Evolutionary conservation across 805 yeast species (phyloP), one percentile per base, ranked within the genome.

Genomic region (Candida sithepensis): DNA sequence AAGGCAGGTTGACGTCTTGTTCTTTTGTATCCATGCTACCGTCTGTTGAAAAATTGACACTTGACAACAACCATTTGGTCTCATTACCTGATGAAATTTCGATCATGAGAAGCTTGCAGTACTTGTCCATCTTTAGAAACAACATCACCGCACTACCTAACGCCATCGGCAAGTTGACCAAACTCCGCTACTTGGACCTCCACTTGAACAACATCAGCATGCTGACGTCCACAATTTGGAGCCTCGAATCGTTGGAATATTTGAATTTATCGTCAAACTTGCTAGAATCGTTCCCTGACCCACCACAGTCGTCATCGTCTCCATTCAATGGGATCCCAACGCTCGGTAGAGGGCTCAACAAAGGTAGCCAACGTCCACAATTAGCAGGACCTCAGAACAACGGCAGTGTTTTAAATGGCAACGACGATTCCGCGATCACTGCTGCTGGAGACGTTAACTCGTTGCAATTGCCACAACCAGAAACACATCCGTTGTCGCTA

Each of bases 41-140:
- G 0, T 77, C 79, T 49, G 69, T 90, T 44, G 95, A 87, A 55
- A 85, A 80, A 49, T 67, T 94, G 53, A 81, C 81, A 24, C 67
- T 94, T 52, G 94, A 89, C 65, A 81, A 84, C 56, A 94, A 94
- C 60, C 94, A 87, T 60, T 72, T 94, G 54, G 86, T 86, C 8
- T 74, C 80, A 14, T 66, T 94, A 19, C 97, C 98, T 0, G 71
- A 75, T 0, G 84, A 82, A 43, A 75, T 94, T 22, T 80, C 84
- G 1, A 60, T 66, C 3, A 73, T 92, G 56, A 66, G 70, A 23
- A 79, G 74, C 48, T 70, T 94, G 57, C 76, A 79, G 2, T 79
- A 79, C 50, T 69, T 94, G 34, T 87, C 96, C 3, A 73, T 83
- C 2, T 82, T 79, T 45, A 81, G 82, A 45, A 94, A 94, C 61